These are phyloP conservation scores for Wickerhamiella siamensis DNA, from an alignment of 805 yeast genomes.

Conservation along the genomic window DNA sequence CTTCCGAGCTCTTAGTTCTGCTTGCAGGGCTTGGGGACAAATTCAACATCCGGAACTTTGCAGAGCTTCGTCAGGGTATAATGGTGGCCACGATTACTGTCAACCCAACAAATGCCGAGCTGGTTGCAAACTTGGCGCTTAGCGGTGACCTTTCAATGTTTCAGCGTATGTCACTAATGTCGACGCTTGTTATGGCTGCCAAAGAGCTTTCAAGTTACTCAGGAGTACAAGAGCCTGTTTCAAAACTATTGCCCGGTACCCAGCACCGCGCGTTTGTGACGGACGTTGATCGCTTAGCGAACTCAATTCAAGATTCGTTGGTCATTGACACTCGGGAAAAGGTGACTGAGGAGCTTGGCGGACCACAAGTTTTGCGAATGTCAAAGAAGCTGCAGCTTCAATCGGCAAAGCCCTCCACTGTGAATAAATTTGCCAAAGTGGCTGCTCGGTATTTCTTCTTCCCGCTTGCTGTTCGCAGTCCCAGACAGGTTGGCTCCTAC, in stretches of 20 bases:
- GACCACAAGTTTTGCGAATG: conserved; percentile 21
- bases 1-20: conserved; percentile 36
- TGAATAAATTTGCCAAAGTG: conserved; percentile 29
- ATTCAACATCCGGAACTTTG: conserved; percentile 45
- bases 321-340: conserved; percentile 14
- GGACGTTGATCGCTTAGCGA: conserved; percentile 11
- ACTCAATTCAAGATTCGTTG: conserved; percentile 15
- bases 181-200: conserved; percentile 56
- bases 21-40: conserved; percentile 43
- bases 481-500: conserved; percentile 11
- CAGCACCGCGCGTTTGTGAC: conserved; percentile 33
- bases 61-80: conserved; percentile 47
- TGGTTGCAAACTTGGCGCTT: conserved; percentile 33
- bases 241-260: conserved; percentile 34
- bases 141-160: conserved; percentile 72
- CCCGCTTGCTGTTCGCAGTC: conserved; percentile 32
- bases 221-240: conserved; percentile 28
- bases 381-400: conserved; percentile 16
- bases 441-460: conserved; percentile 36
- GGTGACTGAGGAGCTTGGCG: conserved; percentile 16
- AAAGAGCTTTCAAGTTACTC: conserved; percentile 60
- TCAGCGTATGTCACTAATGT: conserved; percentile 54
- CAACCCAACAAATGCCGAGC: conserved; percentile 32
- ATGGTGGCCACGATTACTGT: conserved; percentile 50
- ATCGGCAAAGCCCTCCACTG: conserved; percentile 14